Evolutionary conservation across 1,284 basidiomycete genomes (phyloP).

Genomic region (Moesziomyces sp.): DNA sequence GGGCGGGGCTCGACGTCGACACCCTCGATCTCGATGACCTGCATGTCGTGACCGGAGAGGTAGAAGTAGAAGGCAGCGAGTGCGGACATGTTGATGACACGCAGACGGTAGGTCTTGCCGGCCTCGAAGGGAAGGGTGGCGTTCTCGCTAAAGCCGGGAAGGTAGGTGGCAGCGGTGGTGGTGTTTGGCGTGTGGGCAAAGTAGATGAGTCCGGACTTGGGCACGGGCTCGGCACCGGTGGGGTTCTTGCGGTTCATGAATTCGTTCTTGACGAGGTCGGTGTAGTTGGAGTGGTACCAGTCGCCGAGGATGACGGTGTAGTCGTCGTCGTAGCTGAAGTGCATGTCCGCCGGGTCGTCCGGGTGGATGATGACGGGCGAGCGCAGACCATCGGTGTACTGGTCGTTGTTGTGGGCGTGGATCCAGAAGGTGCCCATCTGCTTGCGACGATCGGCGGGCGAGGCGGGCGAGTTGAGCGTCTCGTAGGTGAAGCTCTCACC

Average conservation of each 20-base stretch:
- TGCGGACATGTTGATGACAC: conserved; percentile 72
- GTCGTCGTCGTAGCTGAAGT: conserved; percentile 85
- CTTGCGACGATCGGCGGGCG: conserved; percentile 35
- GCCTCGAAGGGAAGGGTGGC: conserved; percentile 75
- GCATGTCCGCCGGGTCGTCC: conserved; percentile 49
- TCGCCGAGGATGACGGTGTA: conserved; percentile 85
- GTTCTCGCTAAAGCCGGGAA: conserved; percentile 76
- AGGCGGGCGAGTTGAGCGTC: conserved; percentile 42
- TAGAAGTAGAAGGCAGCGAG: conserved; percentile 58
- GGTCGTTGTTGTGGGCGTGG: conserved; percentile 62
- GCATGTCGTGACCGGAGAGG: conserved; percentile 44
- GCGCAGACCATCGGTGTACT: conserved; percentile 63
- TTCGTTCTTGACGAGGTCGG: conserved; percentile 53
- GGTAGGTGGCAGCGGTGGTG: conserved; percentile 36
- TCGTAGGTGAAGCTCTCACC: conserved; percentile 55
- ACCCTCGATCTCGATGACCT: conserved; percentile 59
- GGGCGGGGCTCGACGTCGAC: conserved; percentile 41
- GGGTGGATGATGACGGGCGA: conserved; percentile 67
- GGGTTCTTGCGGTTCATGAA: conserved; percentile 77
- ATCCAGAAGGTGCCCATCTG: conserved; percentile 71
- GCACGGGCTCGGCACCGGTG: conserved; percentile 61
- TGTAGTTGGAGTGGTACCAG: conserved; percentile 72
- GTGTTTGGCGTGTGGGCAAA: conserved; percentile 75
- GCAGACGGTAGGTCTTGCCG: conserved; percentile 71
- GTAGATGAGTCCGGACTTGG: conserved; percentile 81